phyloP scores from a whole-genome alignment of 805 yeast species.

The Zygoascus ofunaensis region DNA sequence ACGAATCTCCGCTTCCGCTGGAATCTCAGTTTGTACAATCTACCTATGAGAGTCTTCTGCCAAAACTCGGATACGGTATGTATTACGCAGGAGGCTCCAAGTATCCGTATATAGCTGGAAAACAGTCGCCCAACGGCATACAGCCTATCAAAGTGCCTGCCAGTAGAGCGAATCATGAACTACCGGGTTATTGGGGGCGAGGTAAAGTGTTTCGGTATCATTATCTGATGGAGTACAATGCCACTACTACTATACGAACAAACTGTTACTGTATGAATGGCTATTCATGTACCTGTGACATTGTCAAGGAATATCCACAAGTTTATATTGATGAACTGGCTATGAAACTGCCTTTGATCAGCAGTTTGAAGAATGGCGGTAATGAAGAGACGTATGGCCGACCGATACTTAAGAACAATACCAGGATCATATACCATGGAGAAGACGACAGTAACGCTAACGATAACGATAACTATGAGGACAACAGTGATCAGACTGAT shows the following conservation, averaged over 20 bases:
- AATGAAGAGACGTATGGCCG: too few species aligned
- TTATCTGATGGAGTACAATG: constrained; percentile 1
- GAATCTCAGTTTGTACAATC: too few species aligned
- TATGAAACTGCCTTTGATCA: neutral
- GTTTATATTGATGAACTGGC: constrained; percentile 7
- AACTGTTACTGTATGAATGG: constrained; percentile 7
- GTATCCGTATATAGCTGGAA: constrained; percentile 5
- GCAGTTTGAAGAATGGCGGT: neutral
- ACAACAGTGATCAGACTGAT: neutral
- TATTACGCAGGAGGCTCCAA: constrained; percentile 9
- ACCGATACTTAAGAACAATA: neutral
- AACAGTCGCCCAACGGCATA: constrained; percentile 5
- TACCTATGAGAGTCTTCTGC: too few species aligned
- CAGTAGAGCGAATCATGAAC: constrained; percentile 1
- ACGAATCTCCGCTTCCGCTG: too few species aligned
- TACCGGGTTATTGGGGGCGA: constrained; percentile 11
- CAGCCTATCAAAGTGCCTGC: neutral
- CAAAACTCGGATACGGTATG: constrained; percentile 6
- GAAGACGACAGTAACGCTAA: neutral
- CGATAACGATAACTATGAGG: neutral
- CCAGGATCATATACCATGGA: neutral
- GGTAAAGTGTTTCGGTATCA: constrained; percentile 5
- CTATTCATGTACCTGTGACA: constrained; percentile 8
- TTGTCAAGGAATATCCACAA: constrained; percentile 3
- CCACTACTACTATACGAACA: neutral